Evolutionary conservation across 169 alveolate genomes (phyloP).

Genomic region (Plasmodium sp.): DNA sequence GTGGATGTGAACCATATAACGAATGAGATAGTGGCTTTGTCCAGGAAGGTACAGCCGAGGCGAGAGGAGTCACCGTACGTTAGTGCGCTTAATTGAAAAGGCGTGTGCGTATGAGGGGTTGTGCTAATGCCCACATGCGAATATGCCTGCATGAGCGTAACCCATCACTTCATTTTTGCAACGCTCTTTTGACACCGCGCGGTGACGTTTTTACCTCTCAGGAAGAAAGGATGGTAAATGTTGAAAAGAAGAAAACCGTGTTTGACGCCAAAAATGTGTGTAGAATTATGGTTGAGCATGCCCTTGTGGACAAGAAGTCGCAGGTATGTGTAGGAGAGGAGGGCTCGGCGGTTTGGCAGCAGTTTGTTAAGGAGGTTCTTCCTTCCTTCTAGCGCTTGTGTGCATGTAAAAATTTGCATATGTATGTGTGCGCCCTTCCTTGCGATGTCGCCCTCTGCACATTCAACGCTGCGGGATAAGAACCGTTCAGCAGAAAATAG

Average conservation of each 20-base stretch:
- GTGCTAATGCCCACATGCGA: neutral
- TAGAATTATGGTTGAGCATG: conserved; percentile 83
- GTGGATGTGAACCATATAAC: conserved; percentile 72
- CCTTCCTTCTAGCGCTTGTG: neutral
- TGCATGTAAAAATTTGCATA: neutral
- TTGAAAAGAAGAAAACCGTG: conserved; percentile 74
- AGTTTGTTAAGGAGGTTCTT: neutral
- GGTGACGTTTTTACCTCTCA: neutral
- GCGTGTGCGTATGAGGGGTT: neutral
- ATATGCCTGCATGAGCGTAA: neutral
- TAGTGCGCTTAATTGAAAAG: neutral
- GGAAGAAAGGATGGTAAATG: conserved; percentile 79
- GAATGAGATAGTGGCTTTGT: conserved; percentile 22
- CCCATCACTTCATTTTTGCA: neutral
- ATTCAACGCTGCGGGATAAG: neutral
- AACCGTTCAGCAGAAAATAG: neutral
- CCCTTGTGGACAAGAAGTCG: conserved; percentile 79
- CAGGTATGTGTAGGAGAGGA: conserved; percentile 73
- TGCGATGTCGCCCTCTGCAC: neutral
- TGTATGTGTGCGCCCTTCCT: neutral
- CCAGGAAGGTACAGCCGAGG: conserved; percentile 42
- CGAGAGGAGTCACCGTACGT: neutral
- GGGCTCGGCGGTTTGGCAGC: neutral
- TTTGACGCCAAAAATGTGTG: conserved; percentile 76
- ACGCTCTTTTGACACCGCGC: neutral